A percentile compares a stretch with the other conserved stretches of the same genome.
These are phyloP conservation scores for Poa pratensis DNA, from an alignment of 176 grass and related monocot genomes.

Conservation along the genomic window DNA sequence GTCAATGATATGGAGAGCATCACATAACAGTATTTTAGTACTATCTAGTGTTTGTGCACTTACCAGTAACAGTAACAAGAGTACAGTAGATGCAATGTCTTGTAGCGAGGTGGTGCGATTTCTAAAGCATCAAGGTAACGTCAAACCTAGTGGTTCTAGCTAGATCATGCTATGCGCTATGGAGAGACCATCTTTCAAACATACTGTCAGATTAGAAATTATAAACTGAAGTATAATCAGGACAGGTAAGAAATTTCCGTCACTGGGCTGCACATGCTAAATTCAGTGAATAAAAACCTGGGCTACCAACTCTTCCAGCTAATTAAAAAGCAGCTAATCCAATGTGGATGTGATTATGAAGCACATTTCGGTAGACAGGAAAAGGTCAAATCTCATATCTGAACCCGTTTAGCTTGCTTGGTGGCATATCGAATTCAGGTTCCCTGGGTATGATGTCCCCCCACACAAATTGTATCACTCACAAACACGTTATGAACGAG, in stretches of 20 bases:
- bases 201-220: constrained; percentile 9
- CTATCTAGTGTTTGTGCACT: constrained; percentile 11
- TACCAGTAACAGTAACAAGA: constrained; percentile 36
- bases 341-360: constrained; percentile 27
- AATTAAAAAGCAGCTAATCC: constrained; percentile 25
- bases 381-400: not conserved
- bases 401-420: not conserved
- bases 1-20: constrained; percentile 15
- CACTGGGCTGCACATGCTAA: constrained; percentile 16
- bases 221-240: constrained; percentile 3
- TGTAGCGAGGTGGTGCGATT: constrained; percentile 3
- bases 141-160: constrained; percentile 5
- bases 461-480: not conserved
- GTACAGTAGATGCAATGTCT: not conserved
- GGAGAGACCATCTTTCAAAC: not conserved
- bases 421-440: constrained; percentile 36
- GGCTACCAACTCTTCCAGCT: constrained; percentile 25
- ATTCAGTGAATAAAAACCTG: constrained; percentile 27
- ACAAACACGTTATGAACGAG: not conserved
- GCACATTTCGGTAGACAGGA: not conserved
- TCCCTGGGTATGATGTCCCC: constrained; percentile 1
- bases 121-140: constrained; percentile 33
- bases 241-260: not conserved
- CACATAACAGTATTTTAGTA: constrained; percentile 14
- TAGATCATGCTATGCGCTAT: constrained; percentile 11